Evolutionary conservation across 1,284 basidiomycete species (phyloP).

Genomic region (Naganishia albida): DNA sequence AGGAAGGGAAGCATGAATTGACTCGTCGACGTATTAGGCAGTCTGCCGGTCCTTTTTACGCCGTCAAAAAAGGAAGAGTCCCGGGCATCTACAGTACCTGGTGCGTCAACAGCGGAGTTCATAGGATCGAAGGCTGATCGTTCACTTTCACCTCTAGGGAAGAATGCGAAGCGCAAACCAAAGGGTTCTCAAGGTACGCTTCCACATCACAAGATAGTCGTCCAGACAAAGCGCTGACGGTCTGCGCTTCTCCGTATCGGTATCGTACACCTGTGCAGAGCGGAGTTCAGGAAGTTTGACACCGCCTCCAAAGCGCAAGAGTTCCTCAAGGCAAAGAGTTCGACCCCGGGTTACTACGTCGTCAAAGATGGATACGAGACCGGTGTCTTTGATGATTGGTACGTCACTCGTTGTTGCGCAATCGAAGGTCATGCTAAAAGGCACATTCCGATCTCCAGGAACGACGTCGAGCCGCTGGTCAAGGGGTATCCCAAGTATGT

Average conservation of each 20-base stretch:
- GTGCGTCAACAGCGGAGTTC: neutral
- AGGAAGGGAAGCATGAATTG: neutral
- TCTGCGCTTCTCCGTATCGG: too few relatives aligned
- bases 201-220: neutral
- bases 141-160: neutral
- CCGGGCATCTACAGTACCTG: neutral
- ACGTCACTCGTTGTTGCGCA: neutral
- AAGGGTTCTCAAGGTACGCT: neutral
- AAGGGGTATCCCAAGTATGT: neutral
- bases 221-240: neutral
- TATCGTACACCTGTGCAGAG: neutral
- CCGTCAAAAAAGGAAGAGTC: neutral
- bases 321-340: neutral
- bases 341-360: neutral
- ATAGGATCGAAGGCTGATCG: neutral
- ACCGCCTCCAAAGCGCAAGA: neutral
- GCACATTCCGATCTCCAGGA: neutral
- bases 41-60: neutral
- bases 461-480: constrained; percentile 4
- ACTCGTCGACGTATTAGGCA: neutral
- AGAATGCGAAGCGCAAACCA: neutral
- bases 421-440: neutral
- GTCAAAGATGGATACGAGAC: neutral
- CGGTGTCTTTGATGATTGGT: neutral
- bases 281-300: neutral